Evolutionary conservation across 2,329 filamentous ascomycete genomes (phyloP), one percentile per base, ranked within the genome.

Genomic region (Calycina herbarum): DNA sequence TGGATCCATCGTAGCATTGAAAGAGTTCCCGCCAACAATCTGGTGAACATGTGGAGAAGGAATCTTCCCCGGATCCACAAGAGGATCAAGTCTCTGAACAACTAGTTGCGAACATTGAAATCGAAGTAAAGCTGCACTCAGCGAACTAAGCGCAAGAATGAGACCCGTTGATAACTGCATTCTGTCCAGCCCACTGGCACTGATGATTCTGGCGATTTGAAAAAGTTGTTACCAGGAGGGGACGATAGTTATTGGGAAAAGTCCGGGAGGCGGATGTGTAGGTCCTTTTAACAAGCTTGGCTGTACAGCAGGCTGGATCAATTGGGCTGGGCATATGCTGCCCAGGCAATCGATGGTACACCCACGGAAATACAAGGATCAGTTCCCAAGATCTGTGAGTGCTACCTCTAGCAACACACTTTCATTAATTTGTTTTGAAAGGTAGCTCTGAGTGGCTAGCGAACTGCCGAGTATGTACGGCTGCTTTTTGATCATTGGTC

Each of bases 1-100:
- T 6, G 72, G 69, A 61, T 76, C 73, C 78, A 80, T 80, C 27
- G 76, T 76, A 8, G 75, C 69, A 66, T 79, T 79, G 75, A 80
- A 79, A 1, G 78, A 76, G 68, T 80, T 78, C 67, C 68, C 68
- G n/a, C 64, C 64, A 57, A 67, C 67, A 17, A 67, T 64, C 62
- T 70, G 67, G 57, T 71, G 68, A 3, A 70, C 61, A 42, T 70
- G 69, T 7, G 65, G 61, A 31, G 68, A 66, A 24, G 63, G 64
- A 35, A 35, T 35, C 5, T 57, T 48, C 13, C 69, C 69, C 2
- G 67, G 69, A 20, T 66, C 64, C 4, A 67, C 68, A 48, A 70
- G 51, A 6, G 69, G 69, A 29, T 70, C 69, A 17, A 70, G 69
- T 57, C 69, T 64, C 42, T 70, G 56, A 27, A 60, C 60, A 13